Evolutionary conservation across 2,329 filamentous ascomycete species (phyloP).

Genomic region (Trematosphaeria pertusa): DNA sequence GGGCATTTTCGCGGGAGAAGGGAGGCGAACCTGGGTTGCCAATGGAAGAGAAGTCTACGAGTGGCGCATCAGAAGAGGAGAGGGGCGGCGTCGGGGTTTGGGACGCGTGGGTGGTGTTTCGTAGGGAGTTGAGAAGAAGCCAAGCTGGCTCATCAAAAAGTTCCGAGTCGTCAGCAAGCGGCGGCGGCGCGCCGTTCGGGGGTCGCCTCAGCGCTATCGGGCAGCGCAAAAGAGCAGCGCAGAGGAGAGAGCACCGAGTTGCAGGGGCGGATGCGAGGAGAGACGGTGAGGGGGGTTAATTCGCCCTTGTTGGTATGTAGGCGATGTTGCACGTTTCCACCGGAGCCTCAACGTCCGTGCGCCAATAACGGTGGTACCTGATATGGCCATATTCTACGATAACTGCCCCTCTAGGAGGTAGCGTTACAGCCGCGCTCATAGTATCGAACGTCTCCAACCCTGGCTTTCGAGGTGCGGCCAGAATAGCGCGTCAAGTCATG

Average conservation of each 20-base stretch:
- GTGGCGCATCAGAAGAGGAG: conserved; percentile 41
- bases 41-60: conserved; percentile 33
- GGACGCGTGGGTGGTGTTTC: conserved; percentile 15
- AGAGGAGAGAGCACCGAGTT: not conserved
- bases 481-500: no score
- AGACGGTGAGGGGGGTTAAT: not conserved
- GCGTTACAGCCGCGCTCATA: no score
- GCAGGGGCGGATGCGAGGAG: not conserved
- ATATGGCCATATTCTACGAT: not conserved
- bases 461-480: no score
- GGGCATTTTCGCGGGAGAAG: conserved; percentile 56
- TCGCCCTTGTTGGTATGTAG: conserved; percentile 10
- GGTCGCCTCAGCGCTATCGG: conserved; percentile 1
- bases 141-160: conserved; percentile 29
- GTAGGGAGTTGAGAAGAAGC: conserved; percentile 35
- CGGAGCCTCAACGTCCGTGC: conserved; percentile 15
- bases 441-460: no score
- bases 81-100: conserved; percentile 10
- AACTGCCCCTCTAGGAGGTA: no score
- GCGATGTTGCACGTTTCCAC: not conserved
- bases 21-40: conserved; percentile 41
- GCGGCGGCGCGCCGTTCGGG: conserved; percentile 7
- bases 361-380: not conserved
- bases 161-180: conserved; percentile 15
- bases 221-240: conserved; percentile 3